Evolutionary conservation across 495 filamentous ascomycete genomes (phyloP).

Genomic region (Cudoniella acicularis): DNA sequence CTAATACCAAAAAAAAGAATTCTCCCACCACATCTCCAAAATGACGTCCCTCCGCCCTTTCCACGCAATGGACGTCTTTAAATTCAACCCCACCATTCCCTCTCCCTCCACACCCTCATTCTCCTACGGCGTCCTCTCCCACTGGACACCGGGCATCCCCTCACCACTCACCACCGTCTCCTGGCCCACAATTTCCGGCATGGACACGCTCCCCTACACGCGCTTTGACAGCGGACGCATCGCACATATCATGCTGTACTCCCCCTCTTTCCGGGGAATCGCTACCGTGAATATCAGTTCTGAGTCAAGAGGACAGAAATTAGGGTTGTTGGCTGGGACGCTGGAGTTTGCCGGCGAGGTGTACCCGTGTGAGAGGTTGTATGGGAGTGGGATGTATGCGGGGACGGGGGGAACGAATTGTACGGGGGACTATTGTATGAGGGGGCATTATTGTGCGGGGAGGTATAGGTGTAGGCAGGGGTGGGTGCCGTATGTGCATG

Average conservation of each 20-base stretch:
- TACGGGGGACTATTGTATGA: background rate
- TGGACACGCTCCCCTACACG: background rate
- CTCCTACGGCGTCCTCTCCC: no score
- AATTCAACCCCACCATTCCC: slow-evolving; percentile 80
- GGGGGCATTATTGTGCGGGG: background rate
- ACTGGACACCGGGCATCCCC: no score
- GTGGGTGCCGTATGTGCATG: background rate
- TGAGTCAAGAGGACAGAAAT: background rate
- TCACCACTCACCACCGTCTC: background rate
- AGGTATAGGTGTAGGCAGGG: background rate
- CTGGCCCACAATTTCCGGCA: background rate
- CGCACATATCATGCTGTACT: background rate
- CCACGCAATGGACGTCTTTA: slow-evolving; percentile 68
- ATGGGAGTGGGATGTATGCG: background rate
- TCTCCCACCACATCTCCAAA: slow-evolving; percentile 2
- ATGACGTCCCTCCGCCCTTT: slow-evolving; percentile 73
- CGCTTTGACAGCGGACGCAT: background rate
- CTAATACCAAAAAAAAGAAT: background rate
- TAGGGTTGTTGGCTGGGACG: background rate
- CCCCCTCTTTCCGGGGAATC: background rate
- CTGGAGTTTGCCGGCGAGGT: background rate
- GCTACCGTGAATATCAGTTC: background rate
- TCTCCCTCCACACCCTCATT: slow-evolving; percentile 93
- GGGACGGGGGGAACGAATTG: background rate
- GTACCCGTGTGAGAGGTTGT: background rate